A percentile compares a stretch with the other conserved stretches of the same genome.
Conservation (phyloP, 371 early-diverging fungal species). For the Umbelopsis sp. region DNA sequence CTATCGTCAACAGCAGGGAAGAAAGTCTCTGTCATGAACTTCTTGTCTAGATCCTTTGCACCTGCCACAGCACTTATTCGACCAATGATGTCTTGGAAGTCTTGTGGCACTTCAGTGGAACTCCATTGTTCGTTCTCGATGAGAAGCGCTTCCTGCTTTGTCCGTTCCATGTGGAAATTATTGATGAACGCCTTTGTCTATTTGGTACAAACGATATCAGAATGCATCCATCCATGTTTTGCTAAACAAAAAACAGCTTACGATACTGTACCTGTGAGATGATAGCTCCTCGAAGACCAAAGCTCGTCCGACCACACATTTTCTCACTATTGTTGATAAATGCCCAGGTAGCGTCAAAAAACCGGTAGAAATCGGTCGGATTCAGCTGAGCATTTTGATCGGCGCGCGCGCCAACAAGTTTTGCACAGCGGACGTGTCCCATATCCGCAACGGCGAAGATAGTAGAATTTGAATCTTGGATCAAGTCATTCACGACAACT, state of each 20-base stretch:
- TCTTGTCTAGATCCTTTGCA: slow-evolving; percentile 20
- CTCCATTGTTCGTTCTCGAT: slow-evolving; percentile 96
- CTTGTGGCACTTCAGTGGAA: slow-evolving; percentile 87
- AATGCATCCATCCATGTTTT: no score
- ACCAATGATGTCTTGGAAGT: slow-evolving; percentile 87
- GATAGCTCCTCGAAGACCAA: slow-evolving; percentile 82
- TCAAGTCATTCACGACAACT: not conserved
- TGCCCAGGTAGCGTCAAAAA: slow-evolving; percentile 75
- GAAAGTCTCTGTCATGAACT: not conserved
- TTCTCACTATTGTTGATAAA: slow-evolving; percentile 78
- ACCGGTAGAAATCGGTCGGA: slow-evolving; percentile 83
- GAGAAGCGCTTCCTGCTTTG: slow-evolving; percentile 82
- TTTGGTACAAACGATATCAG: not conserved
- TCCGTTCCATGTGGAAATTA: slow-evolving; percentile 90
- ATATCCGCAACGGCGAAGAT: slow-evolving; percentile 77
- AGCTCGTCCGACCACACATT: slow-evolving; percentile 81
- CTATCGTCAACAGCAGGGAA: not conserved
- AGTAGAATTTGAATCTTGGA: slow-evolving; percentile 60
- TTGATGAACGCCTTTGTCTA: slow-evolving; percentile 85
- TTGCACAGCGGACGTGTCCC: slow-evolving; percentile 86
- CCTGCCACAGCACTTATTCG: slow-evolving; percentile 59
- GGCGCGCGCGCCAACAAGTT: slow-evolving; percentile 79
- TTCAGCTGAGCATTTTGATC: slow-evolving; percentile 90
- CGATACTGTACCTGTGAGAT: slow-evolving; percentile 60
- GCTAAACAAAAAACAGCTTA: no score